These are phyloP conservation scores for Fusarium aywerte DNA, from an alignment of 2,329 filamentous ascomycete species.

Conservation along the genomic window DNA sequence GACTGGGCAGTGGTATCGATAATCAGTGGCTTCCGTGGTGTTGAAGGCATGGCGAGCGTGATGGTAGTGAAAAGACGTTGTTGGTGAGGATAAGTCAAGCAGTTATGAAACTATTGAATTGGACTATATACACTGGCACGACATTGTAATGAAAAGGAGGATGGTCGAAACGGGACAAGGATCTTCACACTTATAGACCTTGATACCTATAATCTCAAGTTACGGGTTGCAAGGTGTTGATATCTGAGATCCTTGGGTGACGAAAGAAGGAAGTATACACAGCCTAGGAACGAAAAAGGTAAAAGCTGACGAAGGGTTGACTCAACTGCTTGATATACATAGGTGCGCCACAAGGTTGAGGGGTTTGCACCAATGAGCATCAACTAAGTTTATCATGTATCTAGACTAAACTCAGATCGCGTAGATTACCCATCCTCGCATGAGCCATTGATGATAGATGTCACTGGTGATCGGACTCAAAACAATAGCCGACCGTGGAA, in stretches of 20 bases:
- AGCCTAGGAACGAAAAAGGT: background rate
- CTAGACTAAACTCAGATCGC: slow-evolving; percentile 13
- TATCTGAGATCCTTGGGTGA: background rate
- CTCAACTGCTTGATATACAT: background rate
- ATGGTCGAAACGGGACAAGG: background rate
- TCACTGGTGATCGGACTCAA: background rate
- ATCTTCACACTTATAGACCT: too few relatives aligned
- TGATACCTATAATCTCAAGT: background rate
- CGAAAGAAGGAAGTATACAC: background rate
- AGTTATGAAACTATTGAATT: background rate
- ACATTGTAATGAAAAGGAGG: too few relatives aligned
- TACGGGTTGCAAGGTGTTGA: too few relatives aligned
- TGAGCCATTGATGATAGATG: background rate
- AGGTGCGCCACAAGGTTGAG: background rate
- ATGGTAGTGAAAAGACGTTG: too few relatives aligned
- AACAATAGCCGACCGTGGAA: too few relatives aligned
- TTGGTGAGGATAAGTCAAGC: background rate
- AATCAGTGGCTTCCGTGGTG: slow-evolving; percentile 14
- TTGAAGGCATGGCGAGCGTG: background rate
- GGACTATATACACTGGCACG: background rate
- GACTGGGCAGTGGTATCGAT: slow-evolving; percentile 9
- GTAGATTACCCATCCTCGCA: slow-evolving; percentile 10
- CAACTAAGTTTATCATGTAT: background rate
- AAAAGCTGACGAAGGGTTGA: background rate
- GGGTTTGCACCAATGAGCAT: slow-evolving; percentile 24